These are phyloP conservation scores for Mycogone perniciosa DNA, from an alignment of 2,329 filamentous ascomycete genomes.

Conservation along the genomic window DNA sequence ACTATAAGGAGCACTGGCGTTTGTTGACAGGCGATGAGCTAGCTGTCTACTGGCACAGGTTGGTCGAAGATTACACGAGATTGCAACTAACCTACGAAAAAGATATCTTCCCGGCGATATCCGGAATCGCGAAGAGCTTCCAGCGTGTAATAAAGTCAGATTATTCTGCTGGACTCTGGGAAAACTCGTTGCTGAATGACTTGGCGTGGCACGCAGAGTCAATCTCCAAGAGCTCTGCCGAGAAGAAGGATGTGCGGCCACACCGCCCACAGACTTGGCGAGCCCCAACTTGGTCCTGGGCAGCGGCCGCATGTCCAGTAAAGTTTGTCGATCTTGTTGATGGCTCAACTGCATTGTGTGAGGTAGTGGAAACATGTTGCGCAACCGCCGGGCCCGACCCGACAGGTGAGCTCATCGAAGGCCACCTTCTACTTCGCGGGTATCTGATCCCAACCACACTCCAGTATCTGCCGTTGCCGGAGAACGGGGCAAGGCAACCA, in stretches of 20 bases:
- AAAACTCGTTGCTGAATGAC: slow-evolving; percentile 7
- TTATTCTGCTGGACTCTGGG: slow-evolving; percentile 16
- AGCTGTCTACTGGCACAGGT: slow-evolving; percentile 10
- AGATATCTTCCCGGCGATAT: slow-evolving; percentile 15
- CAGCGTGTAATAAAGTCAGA: background rate
- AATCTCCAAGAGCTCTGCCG: background rate
- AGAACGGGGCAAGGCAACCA: background rate
- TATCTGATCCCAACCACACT: slow-evolving; percentile 1
- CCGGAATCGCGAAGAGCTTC: slow-evolving; percentile 13
- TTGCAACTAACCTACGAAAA: slow-evolving; percentile 13
- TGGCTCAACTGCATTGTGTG: slow-evolving; percentile 1
- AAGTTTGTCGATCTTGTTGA: slow-evolving; percentile 1
- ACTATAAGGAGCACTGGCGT: slow-evolving; percentile 2
- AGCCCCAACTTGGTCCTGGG: slow-evolving; percentile 17
- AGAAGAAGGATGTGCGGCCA: background rate
- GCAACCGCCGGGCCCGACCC: slow-evolving; percentile 3
- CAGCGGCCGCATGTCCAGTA: slow-evolving; percentile 1
- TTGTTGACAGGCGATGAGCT: background rate
- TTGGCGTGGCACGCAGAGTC: slow-evolving; percentile 12
- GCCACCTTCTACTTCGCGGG: slow-evolving; percentile 4
- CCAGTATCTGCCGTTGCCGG: background rate
- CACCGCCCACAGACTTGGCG: slow-evolving; percentile 6
- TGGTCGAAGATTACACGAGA: slow-evolving; percentile 13
- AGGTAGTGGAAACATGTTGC: background rate
- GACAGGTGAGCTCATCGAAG: slow-evolving; percentile 7